Conservation (phyloP, 169 alveolate genomes). For the Plasmodium adleri region DNA sequence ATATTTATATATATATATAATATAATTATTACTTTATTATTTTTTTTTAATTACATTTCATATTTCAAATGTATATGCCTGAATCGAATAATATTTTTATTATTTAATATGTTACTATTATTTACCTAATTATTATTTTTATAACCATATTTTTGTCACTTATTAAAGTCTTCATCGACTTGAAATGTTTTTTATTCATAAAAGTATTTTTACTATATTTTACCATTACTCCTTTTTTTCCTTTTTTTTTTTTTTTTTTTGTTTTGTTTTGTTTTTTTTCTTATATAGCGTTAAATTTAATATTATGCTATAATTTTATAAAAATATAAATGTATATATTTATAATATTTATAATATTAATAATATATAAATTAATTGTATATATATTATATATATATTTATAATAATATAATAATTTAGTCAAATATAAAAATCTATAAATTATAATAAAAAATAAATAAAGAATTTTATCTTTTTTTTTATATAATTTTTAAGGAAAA, state of each 20-base stretch:
- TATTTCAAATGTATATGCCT: constrained; percentile 47
- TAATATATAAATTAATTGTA: neutral
- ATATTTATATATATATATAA: constrained; percentile 3
- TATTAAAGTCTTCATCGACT: constrained; percentile 72
- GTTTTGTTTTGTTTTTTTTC: no score
- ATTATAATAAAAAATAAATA: no score
- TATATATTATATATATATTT: constrained; percentile 2
- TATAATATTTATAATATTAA: neutral
- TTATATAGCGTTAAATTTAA: no score
- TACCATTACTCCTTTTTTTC: constrained; percentile 47
- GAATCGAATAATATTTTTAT: constrained; percentile 26
- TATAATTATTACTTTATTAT: neutral
- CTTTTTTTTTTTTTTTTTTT: neutral
- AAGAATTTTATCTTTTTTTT: no score
- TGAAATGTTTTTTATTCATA: neutral
- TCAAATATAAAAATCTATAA: no score
- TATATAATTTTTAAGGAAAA: no score
- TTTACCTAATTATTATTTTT: constrained; percentile 56
- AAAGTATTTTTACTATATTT: neutral
- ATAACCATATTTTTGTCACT: constrained; percentile 46
- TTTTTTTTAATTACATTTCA: constrained; percentile 5
- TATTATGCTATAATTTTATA: neutral
- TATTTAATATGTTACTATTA: constrained; percentile 29
- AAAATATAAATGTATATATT: neutral
- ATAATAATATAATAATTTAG: neutral